phyloP scores from a whole-genome alignment of 2,329 filamentous ascomycete genomes.

The Scedosporium minutisporum region DNA sequence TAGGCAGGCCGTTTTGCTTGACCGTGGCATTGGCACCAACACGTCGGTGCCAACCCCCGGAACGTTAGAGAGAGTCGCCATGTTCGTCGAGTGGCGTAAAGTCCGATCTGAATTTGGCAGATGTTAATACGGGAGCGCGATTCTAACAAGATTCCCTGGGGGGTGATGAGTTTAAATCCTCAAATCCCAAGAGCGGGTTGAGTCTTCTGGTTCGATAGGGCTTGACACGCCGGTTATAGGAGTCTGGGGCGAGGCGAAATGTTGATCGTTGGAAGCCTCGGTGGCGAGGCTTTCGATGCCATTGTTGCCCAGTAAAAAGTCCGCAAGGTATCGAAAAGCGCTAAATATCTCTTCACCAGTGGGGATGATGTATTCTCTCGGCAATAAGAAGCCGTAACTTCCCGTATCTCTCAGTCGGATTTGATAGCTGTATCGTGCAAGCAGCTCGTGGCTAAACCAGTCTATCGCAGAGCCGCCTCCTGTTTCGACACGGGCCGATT shows the following conservation, averaged over 20 bases:
- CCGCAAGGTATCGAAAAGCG: constrained; percentile 73
- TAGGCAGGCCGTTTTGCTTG: too few species aligned
- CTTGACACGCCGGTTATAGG: too few species aligned
- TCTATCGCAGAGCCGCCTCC: constrained; percentile 77
- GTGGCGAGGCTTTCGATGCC: constrained; percentile 43
- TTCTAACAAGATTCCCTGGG: too few species aligned
- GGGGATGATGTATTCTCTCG: constrained; percentile 76
- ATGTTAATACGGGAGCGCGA: too few species aligned
- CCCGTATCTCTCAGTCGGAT: constrained; percentile 90
- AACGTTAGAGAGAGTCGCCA: too few species aligned
- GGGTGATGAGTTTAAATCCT: neutral
- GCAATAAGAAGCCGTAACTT: constrained; percentile 86
- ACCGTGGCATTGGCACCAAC: too few species aligned
- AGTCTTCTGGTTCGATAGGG: neutral
- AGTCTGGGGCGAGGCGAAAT: too few species aligned
- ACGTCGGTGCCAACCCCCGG: neutral
- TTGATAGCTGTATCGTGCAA: constrained; percentile 80
- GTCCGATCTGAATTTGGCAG: too few species aligned
- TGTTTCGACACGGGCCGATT: constrained; percentile 12
- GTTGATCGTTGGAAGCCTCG: neutral
- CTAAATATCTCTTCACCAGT: constrained; percentile 81
- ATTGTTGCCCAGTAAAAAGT: constrained; percentile 65
- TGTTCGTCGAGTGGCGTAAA: too few species aligned
- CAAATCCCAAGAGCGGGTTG: neutral
- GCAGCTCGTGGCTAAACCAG: constrained; percentile 87